A percentile compares a stretch with the other conserved stretches of the same genome.
phyloP scores from a whole-genome alignment of 345 rosid genomes.

The Eucalyptus cloeziana region DNA sequence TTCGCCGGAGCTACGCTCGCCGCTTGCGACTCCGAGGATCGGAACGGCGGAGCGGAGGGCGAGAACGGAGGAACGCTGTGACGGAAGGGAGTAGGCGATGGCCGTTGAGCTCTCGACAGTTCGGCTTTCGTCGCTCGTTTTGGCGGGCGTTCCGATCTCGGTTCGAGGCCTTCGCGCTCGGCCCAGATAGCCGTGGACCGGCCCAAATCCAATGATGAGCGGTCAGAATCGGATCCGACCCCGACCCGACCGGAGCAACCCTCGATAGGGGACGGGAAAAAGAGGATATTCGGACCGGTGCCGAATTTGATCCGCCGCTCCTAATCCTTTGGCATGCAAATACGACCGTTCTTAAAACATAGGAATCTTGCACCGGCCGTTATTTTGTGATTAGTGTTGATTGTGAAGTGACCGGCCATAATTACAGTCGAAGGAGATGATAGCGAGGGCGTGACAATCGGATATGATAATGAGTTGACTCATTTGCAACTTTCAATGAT shows the following conservation, averaged over 20 bases:
- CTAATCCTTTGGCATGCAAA: not conserved
- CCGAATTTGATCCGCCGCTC: too few relatives aligned
- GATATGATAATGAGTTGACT: not conserved
- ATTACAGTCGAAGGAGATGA: rapidly evolving
- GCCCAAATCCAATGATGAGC: not conserved
- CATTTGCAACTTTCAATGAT: not conserved
- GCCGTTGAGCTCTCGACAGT: not conserved
- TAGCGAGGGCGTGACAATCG: rapidly evolving
- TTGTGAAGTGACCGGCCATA: not conserved
- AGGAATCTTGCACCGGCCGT: not conserved
- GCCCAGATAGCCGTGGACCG: not conserved
- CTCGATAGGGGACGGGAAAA: not conserved
- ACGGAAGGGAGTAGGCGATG: not conserved
- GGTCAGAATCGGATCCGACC: not conserved
- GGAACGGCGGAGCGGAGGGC: not conserved
- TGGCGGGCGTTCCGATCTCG: not conserved
- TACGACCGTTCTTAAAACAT: not conserved
- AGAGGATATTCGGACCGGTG: not conserved
- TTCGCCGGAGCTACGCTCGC: not conserved
- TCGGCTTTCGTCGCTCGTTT: not conserved
- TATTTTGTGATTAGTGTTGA: not conserved
- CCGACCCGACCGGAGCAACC: too few relatives aligned
- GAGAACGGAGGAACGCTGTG: not conserved
- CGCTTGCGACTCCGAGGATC: not conserved
- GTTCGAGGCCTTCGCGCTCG: not conserved